Base-by-base conservation (phyloP, 2,329 filamentous ascomycete species). In the Sclerotinia sclerotiorum region DNA sequence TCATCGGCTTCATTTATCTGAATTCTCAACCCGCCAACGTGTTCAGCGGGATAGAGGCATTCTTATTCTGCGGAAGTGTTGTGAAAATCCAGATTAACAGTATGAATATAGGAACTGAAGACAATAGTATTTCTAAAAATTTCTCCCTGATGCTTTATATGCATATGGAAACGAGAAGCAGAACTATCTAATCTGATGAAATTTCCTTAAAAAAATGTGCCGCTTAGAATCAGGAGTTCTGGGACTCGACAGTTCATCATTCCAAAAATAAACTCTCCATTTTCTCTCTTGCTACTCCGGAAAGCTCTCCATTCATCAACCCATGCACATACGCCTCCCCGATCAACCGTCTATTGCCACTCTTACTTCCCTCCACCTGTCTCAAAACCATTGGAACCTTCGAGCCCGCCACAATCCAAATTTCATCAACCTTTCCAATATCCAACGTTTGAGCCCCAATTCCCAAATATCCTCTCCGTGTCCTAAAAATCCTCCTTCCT, bases 401-500 rank as follows among this genome's bases (percentile, higher is more conserved):
- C 5, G 29, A 52, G 8, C 67, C 67, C 3, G 67, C 67, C 2
- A 68, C 24, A 19, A 65, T 21, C 67, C 67, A 68, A 29, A 68
- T 27, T 29, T 58, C 62, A 51, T 65, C 61, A 17, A 2, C 44
- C 32, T 15, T 42, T 21, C 35, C 46, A 3, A 0, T 11, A 62
- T 62, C 21, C 15, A 68, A 32, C 8, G 51, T 39, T 52, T 68
- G 67, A 8, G 67, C 52, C 17, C 44, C 67, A 21, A 65, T 65
- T 21, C 67, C 67, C 42, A 39, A 57, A 65, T 42, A 65, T 11
- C 67, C 61, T 15, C 52, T 65, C 8, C 4, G 11, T 1, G 67
- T 68, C 4, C 44, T 27, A 11, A 68, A 68, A 7, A 71, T 49
- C 32, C 60, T 69, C 49, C 70, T 69, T 8, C 70, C 69, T 5